Conservation (phyloP, 116 monocot species). For the Thalassia testudinum region DNA sequence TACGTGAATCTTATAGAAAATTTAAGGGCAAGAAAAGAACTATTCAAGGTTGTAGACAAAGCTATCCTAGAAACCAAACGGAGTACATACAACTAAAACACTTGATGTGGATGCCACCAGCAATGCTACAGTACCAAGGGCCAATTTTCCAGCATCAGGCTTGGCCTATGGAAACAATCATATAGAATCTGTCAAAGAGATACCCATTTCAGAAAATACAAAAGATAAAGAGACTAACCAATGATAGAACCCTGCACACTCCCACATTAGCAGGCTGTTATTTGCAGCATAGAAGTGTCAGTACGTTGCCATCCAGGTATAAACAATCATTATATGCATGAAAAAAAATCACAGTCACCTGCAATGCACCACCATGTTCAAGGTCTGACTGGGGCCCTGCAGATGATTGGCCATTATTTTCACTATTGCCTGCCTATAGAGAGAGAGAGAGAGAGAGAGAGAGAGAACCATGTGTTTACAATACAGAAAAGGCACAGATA, state of each 20-base stretch:
- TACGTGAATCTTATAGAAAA: too few relatives aligned
- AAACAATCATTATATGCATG: conserved; percentile 3
- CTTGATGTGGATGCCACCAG: conserved; percentile 68
- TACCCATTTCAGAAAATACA: neutral
- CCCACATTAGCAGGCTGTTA: conserved; percentile 77
- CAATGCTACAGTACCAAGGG: conserved; percentile 64
- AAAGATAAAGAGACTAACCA: conserved; percentile 37
- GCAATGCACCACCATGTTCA: conserved; percentile 62
- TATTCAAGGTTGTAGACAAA: too few relatives aligned
- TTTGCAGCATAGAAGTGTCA: neutral
- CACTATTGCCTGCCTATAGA: conserved; percentile 1
- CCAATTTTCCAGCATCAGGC: conserved; percentile 63
- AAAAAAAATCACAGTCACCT: conserved; percentile 16
- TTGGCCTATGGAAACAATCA: conserved; percentile 49
- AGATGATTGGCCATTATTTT: conserved; percentile 6
- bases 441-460: neutral
- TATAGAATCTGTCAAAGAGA: neutral
- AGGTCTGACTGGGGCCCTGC: conserved; percentile 30
- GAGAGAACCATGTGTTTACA: too few relatives aligned
- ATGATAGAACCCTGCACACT: conserved; percentile 48
- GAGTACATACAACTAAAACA: conserved; percentile 82
- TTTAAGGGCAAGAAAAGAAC: too few relatives aligned
- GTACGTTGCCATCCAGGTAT: neutral
- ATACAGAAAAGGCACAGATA: too few relatives aligned
- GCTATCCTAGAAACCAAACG: conserved; percentile 3